Evolutionary conservation across 352 stramenopile genomes (phyloP), one percentile per base, ranked within the genome.

Genomic region (Globisporangium emineosum): DNA sequence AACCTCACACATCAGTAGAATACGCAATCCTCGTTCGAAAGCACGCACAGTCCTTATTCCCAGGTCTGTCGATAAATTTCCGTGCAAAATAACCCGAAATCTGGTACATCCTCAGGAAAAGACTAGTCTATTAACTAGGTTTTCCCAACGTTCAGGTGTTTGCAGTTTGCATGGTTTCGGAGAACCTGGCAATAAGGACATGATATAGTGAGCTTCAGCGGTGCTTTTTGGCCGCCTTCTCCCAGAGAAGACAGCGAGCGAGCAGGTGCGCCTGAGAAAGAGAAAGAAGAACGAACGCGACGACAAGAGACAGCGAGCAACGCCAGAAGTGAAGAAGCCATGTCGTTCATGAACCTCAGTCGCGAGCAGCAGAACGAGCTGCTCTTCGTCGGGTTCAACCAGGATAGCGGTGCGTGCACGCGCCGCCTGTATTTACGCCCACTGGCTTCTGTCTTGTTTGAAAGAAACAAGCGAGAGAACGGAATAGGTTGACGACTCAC

Each of bases 361-460:
- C 87, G 84, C 63, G 87, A 95, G 65, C 87, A 95, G 69, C 87
- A 95, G 73, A 94, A 95, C 63, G 93, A 98, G 76, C 85, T 98
- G 53, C 86, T 98, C 47, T 98, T 97, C 70, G 89, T 98, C 32
- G 90, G 90, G 64, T 98, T 98, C 68, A 98, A 98, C 75, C 94
- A 98, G 69, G 94, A 98, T 68, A 93, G 84, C 67, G 91, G 89
- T 96, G 40, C 45, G 77, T 71, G 17, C n/a, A 45, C 19, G 7
- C 17, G 27, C 13, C 17, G 17, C 5, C 37, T 43, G 17, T 2
- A 13, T 45, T 45, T 15, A 45, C 8, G 5, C 37, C 1, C 13
- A 45, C 15, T 5, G 15, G 13, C 37, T n/a, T 45, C 37, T 45
- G 9, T 43, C 6, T 0, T 45, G 4, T 15, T 45, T 10, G 8